These are phyloP conservation scores for Elsinoe ampelina DNA, from an alignment of 2,329 filamentous ascomycete genomes.

Conservation along the genomic window DNA sequence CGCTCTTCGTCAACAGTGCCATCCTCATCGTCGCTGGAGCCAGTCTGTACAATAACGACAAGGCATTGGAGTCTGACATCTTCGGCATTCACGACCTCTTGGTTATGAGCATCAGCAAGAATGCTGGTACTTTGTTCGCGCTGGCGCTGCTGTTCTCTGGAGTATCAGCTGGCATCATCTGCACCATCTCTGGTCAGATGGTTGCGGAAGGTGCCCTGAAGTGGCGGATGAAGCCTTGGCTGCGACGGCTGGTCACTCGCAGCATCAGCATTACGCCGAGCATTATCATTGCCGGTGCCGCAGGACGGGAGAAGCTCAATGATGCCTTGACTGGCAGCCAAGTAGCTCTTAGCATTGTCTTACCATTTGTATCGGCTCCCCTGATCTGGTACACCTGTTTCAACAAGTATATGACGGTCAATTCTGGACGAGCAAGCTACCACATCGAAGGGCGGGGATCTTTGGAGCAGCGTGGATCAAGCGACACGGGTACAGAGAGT, in stretches of 20 bases:
- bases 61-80: slow-evolving; percentile 62
- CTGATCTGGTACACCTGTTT: slow-evolving; percentile 78
- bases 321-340: slow-evolving; percentile 66
- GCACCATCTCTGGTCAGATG: slow-evolving; percentile 85
- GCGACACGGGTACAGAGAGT: background rate
- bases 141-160: slow-evolving; percentile 72
- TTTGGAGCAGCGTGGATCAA: background rate
- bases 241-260: slow-evolving; percentile 67
- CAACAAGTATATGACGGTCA: slow-evolving; percentile 65
- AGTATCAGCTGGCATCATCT: slow-evolving; percentile 73
- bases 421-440: slow-evolving; percentile 3
- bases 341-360: slow-evolving; percentile 65
- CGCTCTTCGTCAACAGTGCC: slow-evolving; percentile 35
- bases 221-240: slow-evolving; percentile 67
- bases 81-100: slow-evolving; percentile 75
- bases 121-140: slow-evolving; percentile 75
- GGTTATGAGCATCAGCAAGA: slow-evolving; percentile 57
- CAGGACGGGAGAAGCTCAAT: slow-evolving; percentile 61
- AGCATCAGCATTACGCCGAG: slow-evolving; percentile 71
- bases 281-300: slow-evolving; percentile 73
- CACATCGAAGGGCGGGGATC: background rate
- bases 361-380: slow-evolving; percentile 76
- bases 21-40: slow-evolving; percentile 54
- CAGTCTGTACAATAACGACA: slow-evolving; percentile 53
- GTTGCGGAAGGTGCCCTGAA: slow-evolving; percentile 72